These are phyloP conservation scores for Xylariaceae sp. DNA, from an alignment of 2,329 filamentous ascomycete genomes.

Conservation along the genomic window DNA sequence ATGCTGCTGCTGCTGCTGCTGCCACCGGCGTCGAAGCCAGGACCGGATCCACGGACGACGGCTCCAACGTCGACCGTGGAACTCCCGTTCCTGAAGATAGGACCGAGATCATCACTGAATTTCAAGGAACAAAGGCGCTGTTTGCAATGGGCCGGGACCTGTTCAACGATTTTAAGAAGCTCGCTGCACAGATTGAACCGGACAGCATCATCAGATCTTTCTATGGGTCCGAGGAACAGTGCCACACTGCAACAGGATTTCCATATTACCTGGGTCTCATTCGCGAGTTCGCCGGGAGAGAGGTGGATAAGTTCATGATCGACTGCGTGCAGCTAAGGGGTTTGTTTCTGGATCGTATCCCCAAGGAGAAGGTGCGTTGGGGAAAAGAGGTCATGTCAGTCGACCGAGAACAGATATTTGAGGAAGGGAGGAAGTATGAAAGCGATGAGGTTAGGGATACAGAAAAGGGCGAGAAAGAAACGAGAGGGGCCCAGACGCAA, in stretches of 20 bases:
- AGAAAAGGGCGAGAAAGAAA: too few species aligned
- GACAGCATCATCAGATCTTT: constrained; percentile 10
- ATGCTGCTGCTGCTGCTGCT: too few species aligned
- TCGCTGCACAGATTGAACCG: constrained; percentile 12
- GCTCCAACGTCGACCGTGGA: too few species aligned
- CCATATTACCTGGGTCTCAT: too few species aligned
- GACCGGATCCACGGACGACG: too few species aligned
- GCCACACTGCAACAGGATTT: too few species aligned
- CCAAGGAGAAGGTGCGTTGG: constrained; percentile 15
- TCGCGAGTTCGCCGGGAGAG: neutral
- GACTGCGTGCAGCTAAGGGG: constrained; percentile 15
- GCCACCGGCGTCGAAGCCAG: too few species aligned
- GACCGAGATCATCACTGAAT: too few species aligned
- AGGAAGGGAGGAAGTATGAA: too few species aligned
- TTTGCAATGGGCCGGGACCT: constrained; percentile 24
- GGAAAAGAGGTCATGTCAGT: constrained; percentile 8
- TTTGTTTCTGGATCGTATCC: constrained; percentile 15
- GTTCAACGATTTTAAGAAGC: constrained; percentile 21
- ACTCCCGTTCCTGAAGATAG: too few species aligned
- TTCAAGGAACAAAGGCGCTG: constrained; percentile 16
- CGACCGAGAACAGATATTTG: constrained; percentile 27
- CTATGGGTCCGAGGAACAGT: too few species aligned
- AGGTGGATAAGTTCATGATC: neutral
- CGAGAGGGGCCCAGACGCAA: neutral
- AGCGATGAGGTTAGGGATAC: too few species aligned